Evolutionary conservation across 768 basidiomycete genomes (phyloP), one percentile per base, ranked within the genome.

Genomic region (Panaeolus papilionaceus): DNA sequence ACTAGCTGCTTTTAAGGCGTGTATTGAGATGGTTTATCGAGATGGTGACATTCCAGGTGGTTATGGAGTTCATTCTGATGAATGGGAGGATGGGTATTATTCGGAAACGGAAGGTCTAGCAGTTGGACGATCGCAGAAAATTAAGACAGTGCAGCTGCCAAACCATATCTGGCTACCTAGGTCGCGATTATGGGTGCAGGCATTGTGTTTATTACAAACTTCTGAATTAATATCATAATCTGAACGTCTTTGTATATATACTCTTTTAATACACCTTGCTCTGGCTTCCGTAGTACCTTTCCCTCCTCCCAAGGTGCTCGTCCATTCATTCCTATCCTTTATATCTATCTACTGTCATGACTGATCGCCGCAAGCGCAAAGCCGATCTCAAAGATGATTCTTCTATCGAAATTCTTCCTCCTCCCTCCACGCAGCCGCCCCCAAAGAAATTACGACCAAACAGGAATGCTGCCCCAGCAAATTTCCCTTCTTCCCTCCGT

Each of bases 71-170:
- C 37, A 16, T 3, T 20, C 26, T 10, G 61, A 18, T 11, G 67
- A 68, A 37, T 68, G 67, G 67, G 64, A 54, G 18, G n/a, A 38
- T 14, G 65, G 38, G 0, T 9, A 9, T 10, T 66, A 68, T 12
- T 44, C 61, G 12, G 61, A 58, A 16, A 51, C 63, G 18, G 40
- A 66, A 23, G 0, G 14, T 0, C 40, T 68, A 38, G 40, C 61
- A 1, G 18, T 28, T 26, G 64, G 68, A 3, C n/a, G 11, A 6
- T 7, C 23, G 1, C n/a, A 45, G 47, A 38, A 54, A 18, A 61
- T 20, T 0, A 65, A 49, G 11, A 18, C 10, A 38, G 62, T 68
- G 12, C 45, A 45, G 14, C 61, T 68, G 4, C 68, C 68, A 0
- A 16, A 63, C 28, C 20, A 28, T 7, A 63, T 33, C 2, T 68